phyloP scores from a whole-genome alignment of 148 eudicot genomes.

The Pouteria glomerata region DNA sequence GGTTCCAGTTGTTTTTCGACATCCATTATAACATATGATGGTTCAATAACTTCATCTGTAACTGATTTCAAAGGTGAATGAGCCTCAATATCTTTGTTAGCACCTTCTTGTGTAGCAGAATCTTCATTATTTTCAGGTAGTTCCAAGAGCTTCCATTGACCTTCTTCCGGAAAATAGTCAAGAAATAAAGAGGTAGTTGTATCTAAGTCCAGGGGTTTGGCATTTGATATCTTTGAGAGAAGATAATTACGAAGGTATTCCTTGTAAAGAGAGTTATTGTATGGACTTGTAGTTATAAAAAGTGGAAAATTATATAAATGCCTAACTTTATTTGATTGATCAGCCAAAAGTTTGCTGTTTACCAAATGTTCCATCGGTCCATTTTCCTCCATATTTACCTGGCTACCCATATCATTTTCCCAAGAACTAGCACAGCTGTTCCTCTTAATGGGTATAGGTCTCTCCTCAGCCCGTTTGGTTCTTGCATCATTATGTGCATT shows the following conservation, averaged over 20 bases:
- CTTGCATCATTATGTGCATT: slow-evolving; percentile 45
- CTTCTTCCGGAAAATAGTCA: slow-evolving; percentile 73
- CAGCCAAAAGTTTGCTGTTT: slow-evolving; percentile 16
- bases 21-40: slow-evolving; percentile 66
- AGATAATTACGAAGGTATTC: slow-evolving; percentile 47
- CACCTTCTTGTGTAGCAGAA: slow-evolving; percentile 19
- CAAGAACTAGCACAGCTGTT: slow-evolving; percentile 6
- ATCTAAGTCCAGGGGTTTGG: slow-evolving; percentile 36
- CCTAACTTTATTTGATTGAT: slow-evolving; percentile 15
- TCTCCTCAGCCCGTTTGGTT: slow-evolving; percentile 20
- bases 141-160: slow-evolving; percentile 64
- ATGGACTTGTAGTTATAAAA: slow-evolving; percentile 27
- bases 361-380: slow-evolving; percentile 11
- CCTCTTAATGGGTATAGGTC: slow-evolving; percentile 13
- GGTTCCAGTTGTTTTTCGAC: slow-evolving; percentile 34
- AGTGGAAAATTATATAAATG: slow-evolving; percentile 22
- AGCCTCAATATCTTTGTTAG: slow-evolving; percentile 13
- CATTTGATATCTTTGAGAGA: slow-evolving; percentile 35
- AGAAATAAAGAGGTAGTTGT: slow-evolving; percentile 45
- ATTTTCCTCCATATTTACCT: slow-evolving; percentile 14
- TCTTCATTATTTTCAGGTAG: slow-evolving; percentile 27
- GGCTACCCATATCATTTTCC: slow-evolving; percentile 11
- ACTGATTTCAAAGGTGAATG: slow-evolving; percentile 17
- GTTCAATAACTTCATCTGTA: slow-evolving; percentile 51
- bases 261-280: slow-evolving; percentile 34